These are phyloP conservation scores for Aspergillus panamensis DNA, from an alignment of 495 filamentous ascomycete genomes.

Conservation along the genomic window DNA sequence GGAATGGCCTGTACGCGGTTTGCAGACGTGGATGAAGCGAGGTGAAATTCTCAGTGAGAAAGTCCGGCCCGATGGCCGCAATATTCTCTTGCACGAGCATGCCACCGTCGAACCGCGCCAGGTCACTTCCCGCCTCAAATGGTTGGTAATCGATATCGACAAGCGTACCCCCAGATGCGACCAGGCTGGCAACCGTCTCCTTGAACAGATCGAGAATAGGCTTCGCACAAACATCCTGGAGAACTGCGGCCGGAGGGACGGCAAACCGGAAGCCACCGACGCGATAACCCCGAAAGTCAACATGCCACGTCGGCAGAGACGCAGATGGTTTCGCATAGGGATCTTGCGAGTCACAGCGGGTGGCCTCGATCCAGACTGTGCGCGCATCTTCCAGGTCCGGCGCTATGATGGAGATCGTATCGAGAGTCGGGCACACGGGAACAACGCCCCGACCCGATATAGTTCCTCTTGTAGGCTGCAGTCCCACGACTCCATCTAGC, in stretches of 20 bases:
- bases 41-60: not conserved
- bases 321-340: not conserved
- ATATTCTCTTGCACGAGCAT: not conserved
- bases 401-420: not conserved
- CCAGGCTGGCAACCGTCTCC: not conserved
- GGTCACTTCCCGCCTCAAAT: not conserved
- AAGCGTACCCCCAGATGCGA: not conserved
- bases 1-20: not conserved
- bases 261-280: not conserved
- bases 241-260: not conserved
- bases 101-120: not conserved
- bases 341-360: not conserved
- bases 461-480: not conserved
- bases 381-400: not conserved
- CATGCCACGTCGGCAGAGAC: constrained; percentile 2
- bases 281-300: not conserved
- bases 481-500: not conserved
- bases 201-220: not conserved
- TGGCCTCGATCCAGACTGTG: not conserved
- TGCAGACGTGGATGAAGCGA: not conserved
- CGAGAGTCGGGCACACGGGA: constrained; percentile 1
- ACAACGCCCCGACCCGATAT: not conserved
- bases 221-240: not conserved
- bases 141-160: not conserved
- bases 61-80: not conserved